Percentiles rank a stretch among this genome's conserved stretches.
phyloP scores from a whole-genome alignment of 306 rosid species.

The Trifolium dubium region DNA sequence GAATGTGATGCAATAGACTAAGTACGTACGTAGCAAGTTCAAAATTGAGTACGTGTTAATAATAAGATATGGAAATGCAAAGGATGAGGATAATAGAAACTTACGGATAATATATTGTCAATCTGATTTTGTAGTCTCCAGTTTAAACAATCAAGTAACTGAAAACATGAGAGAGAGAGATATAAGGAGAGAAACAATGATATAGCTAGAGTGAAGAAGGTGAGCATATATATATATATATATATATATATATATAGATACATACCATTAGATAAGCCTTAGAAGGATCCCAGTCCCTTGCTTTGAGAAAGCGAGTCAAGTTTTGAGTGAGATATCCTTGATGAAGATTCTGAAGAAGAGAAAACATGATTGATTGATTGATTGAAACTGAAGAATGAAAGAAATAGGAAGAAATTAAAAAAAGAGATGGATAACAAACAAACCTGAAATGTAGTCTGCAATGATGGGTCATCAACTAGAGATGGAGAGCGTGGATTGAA shows the following conservation, averaged over 20 bases:
- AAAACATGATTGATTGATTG: neutral
- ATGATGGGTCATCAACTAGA: conserved; percentile 63
- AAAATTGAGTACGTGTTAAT: neutral
- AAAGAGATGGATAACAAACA: neutral
- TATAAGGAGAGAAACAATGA: too few relatives aligned
- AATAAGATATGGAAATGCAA: too few relatives aligned
- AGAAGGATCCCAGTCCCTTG: conserved; percentile 79
- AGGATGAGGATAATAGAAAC: conserved; percentile 43
- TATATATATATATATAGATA: neutral
- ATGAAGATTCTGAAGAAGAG: conserved; percentile 71
- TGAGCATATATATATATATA: too few relatives aligned
- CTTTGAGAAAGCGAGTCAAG: conserved; percentile 77
- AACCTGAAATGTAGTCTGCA: conserved; percentile 75
- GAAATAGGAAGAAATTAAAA: too few relatives aligned
- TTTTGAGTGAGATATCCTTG: conserved; percentile 71
- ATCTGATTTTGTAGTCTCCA: conserved; percentile 96
- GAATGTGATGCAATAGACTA: conserved; percentile 23
- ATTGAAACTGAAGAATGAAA: too few relatives aligned
- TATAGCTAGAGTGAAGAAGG: too few relatives aligned
- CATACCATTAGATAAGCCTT: conserved; percentile 83
- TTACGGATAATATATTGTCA: conserved; percentile 79
- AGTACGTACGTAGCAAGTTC: neutral
- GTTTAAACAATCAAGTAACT: conserved; percentile 85
- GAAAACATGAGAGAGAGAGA: conserved; percentile 46
- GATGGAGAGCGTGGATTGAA: too few relatives aligned